phyloP scores from a whole-genome alignment of 2,329 filamentous ascomycete genomes.

The Clonostachys solani region DNA sequence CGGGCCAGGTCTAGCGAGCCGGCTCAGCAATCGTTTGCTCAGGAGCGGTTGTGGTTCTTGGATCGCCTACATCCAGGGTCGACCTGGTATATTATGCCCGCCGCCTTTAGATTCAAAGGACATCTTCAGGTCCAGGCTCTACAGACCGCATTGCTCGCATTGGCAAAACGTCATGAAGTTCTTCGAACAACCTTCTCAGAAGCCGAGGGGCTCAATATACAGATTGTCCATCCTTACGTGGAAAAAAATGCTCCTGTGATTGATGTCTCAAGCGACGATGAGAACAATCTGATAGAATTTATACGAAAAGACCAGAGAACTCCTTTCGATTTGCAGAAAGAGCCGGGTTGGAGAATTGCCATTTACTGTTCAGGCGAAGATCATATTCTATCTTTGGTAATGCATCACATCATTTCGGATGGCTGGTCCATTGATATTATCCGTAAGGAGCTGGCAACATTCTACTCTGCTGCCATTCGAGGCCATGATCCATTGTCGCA shows the following conservation, averaged over 20 bases:
- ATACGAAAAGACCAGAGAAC: slow-evolving; percentile 3
- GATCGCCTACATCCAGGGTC: slow-evolving; percentile 5
- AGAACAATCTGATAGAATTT: neutral
- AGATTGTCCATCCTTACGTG: neutral
- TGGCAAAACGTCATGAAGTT: slow-evolving; percentile 7
- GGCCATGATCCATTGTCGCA: slow-evolving; percentile 7
- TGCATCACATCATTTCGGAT: slow-evolving; percentile 9
- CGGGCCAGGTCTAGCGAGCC: too few relatives aligned
- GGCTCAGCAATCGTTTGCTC: slow-evolving; percentile 8
- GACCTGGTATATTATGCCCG: slow-evolving; percentile 3
- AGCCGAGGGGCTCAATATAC: neutral
- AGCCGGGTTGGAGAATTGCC: slow-evolving; percentile 7
- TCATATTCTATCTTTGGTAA: slow-evolving; percentile 7
- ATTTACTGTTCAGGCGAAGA: slow-evolving; percentile 3
- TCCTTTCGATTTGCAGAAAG: slow-evolving; percentile 4
- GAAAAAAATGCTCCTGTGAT: neutral
- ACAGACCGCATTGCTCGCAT: neutral
- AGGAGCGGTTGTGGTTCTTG: slow-evolving; percentile 7
- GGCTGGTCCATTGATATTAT: slow-evolving; percentile 10
- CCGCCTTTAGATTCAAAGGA: slow-evolving; percentile 3
- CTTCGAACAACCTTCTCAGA: slow-evolving; percentile 5
- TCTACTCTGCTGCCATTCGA: slow-evolving; percentile 7
- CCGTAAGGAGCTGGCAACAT: slow-evolving; percentile 3
- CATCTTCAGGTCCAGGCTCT: slow-evolving; percentile 3
- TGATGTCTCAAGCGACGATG: neutral